Percentiles rank a stretch among this genome's conserved stretches.
phyloP scores from a whole-genome alignment of 371 early-diverging fungal genomes.

The Rhizopus arrhizus region DNA sequence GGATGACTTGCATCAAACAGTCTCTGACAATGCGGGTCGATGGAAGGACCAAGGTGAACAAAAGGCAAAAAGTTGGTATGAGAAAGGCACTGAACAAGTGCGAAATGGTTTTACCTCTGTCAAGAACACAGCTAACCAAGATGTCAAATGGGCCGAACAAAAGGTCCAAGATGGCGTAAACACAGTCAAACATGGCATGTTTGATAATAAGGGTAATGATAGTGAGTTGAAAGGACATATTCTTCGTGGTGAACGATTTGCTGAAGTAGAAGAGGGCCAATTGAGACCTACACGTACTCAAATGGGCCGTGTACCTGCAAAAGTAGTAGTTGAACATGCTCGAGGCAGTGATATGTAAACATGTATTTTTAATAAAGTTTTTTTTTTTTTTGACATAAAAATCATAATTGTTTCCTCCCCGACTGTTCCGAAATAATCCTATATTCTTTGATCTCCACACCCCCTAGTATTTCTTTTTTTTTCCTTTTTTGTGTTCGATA shows the following conservation, averaged over 20 bases:
- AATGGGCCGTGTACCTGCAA: slow-evolving; percentile 21
- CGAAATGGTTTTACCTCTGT: slow-evolving; percentile 6
- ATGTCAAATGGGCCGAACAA: slow-evolving; percentile 23
- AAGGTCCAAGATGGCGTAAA: slow-evolving; percentile 17
- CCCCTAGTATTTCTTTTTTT: slow-evolving; percentile 6
- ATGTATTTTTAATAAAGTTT: slow-evolving; percentile 7
- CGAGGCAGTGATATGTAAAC: slow-evolving; percentile 20
- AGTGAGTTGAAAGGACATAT: slow-evolving; percentile 17
- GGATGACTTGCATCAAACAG: slow-evolving; percentile 4
- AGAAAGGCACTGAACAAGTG: slow-evolving; percentile 22
- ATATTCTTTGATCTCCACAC: not conserved
- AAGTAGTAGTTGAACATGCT: slow-evolving; percentile 29
- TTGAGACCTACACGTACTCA: slow-evolving; percentile 27
- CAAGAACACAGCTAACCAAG: slow-evolving; percentile 16
- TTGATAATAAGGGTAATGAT: slow-evolving; percentile 1
- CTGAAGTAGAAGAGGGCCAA: slow-evolving; percentile 35
- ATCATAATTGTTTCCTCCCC: not conserved
- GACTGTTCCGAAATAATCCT: not conserved
- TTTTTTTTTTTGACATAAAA: not conserved
- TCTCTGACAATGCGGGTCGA: slow-evolving; percentile 12
- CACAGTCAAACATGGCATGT: slow-evolving; percentile 23
- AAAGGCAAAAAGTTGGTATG: slow-evolving; percentile 21
- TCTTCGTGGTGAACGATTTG: slow-evolving; percentile 33
- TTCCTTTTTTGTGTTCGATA: not conserved
- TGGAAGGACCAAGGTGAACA: slow-evolving; percentile 19